Conservation (phyloP, 495 filamentous ascomycete species). For the Umbilicaria muhlenbergii region DNA sequence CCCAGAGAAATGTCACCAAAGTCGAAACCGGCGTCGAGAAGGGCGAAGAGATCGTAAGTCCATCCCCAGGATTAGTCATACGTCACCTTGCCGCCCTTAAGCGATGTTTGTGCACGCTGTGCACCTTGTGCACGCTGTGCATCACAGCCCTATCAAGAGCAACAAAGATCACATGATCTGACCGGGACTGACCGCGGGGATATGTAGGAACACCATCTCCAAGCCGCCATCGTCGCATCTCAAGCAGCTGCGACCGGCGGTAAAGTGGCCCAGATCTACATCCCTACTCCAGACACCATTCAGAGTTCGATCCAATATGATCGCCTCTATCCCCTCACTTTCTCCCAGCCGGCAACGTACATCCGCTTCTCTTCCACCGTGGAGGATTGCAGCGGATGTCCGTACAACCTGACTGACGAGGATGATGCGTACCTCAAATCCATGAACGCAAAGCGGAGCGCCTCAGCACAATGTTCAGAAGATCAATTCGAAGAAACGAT, state of each 20-base stretch:
- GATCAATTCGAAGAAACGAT: conserved; percentile 88
- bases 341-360: conserved; percentile 76
- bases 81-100: conserved; percentile 12
- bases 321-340: conserved; percentile 62
- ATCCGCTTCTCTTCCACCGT: conserved; percentile 97
- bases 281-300: conserved; percentile 78
- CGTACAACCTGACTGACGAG: conserved; percentile 85
- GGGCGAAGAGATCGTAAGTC: conserved; percentile 87
- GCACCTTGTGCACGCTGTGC: background rate
- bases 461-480: conserved; percentile 52
- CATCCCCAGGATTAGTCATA: conserved; percentile 17
- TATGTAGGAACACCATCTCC: conserved; percentile 89
- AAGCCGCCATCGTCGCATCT: conserved; percentile 70
- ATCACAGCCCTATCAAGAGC: conserved; percentile 9
- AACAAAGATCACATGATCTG: conserved; percentile 36
- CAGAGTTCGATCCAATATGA: conserved; percentile 68
- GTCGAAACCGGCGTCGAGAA: conserved; percentile 96
- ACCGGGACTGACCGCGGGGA: conserved; percentile 12
- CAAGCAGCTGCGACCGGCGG: conserved; percentile 49
- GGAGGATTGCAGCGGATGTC: conserved; percentile 74
- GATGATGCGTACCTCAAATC: conserved; percentile 73
- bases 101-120: background rate
- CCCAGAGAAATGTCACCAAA: conserved; percentile 51
- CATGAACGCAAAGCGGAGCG: conserved; percentile 61
- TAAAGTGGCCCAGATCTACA: conserved; percentile 56